These are phyloP conservation scores for Fusarium foetens DNA, from an alignment of 2,329 filamentous ascomycete species.

Conservation along the genomic window DNA sequence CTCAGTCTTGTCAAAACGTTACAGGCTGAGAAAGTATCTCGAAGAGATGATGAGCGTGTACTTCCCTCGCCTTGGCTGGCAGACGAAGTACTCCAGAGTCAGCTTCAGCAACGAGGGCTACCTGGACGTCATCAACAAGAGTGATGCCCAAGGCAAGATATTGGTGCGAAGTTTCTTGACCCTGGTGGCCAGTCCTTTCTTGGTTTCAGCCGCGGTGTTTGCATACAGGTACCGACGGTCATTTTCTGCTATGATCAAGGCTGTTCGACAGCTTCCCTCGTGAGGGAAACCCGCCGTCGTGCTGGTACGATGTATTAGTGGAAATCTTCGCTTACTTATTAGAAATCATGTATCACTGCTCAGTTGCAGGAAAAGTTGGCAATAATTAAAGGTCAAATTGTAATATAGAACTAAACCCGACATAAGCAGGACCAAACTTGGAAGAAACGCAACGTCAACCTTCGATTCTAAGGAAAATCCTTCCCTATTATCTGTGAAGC, in stretches of 20 bases:
- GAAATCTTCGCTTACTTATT: neutral
- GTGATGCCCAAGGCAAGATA: conserved; percentile 73
- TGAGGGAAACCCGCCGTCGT: neutral
- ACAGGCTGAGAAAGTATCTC: conserved; percentile 83
- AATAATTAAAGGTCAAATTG: conserved; percentile 3
- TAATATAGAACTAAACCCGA: conserved; percentile 14
- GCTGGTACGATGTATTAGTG: neutral
- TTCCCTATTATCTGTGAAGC: neutral
- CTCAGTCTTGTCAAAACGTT: conserved; percentile 80
- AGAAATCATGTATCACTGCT: neutral
- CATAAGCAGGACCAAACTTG: neutral
- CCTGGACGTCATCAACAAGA: conserved; percentile 78
- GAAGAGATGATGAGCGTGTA: conserved; percentile 85
- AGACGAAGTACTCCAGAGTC: conserved; percentile 90
- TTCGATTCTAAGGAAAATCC: neutral
- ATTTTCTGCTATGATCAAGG: conserved; percentile 34
- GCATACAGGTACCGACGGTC: conserved; percentile 44
- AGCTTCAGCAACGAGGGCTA: conserved; percentile 96
- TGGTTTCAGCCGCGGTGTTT: conserved; percentile 40
- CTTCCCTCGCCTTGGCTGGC: conserved; percentile 82
- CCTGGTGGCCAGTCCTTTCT: conserved; percentile 48
- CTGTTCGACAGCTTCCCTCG: conserved; percentile 22
- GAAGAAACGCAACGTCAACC: neutral
- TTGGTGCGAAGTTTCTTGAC: conserved; percentile 60
- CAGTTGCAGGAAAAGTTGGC: conserved; percentile 8